Conservation (phyloP, 768 basidiomycete species). For the Suillus bovinus region DNA sequence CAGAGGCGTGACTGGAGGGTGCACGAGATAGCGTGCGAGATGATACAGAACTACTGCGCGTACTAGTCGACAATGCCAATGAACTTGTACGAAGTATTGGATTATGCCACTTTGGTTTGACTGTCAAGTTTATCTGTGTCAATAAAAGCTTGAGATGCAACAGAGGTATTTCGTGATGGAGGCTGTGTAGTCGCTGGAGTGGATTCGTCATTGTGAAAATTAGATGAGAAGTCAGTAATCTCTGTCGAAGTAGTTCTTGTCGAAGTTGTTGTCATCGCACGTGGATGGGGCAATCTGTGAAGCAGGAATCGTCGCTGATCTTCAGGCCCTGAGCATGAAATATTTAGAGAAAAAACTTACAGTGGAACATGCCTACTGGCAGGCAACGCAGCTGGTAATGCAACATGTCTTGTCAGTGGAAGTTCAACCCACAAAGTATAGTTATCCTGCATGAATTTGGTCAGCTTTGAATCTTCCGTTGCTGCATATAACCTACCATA, state of each 20-base stretch:
- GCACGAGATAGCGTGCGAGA: constrained; percentile 6
- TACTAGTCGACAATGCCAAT: too few relatives aligned
- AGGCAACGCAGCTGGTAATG: background rate
- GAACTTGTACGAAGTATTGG: background rate
- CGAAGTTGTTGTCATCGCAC: background rate
- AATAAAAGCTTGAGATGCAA: background rate
- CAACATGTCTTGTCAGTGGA: background rate
- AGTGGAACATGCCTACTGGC: background rate
- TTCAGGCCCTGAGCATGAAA: background rate
- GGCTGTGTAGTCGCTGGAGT: background rate
- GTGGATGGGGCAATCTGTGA: background rate
- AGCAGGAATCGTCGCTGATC: background rate
- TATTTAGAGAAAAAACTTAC: background rate
- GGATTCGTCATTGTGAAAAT: background rate
- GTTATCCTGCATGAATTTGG: constrained; percentile 1
- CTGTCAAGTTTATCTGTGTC: background rate
- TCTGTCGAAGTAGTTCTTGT: constrained; percentile 3
- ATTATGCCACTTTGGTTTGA: constrained; percentile 1
- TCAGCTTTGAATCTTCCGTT: background rate
- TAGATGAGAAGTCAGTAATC: constrained; percentile 1
- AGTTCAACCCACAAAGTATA: constrained; percentile 15
- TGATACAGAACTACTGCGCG: constrained; percentile 11
- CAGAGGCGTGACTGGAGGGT: constrained; percentile 17
- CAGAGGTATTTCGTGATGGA: constrained; percentile 2
- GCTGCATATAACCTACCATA: constrained; percentile 19